These are phyloP conservation scores for Ambrosia hybrid DNA, from an alignment of 140 eudicot species.

Conservation along the genomic window DNA sequence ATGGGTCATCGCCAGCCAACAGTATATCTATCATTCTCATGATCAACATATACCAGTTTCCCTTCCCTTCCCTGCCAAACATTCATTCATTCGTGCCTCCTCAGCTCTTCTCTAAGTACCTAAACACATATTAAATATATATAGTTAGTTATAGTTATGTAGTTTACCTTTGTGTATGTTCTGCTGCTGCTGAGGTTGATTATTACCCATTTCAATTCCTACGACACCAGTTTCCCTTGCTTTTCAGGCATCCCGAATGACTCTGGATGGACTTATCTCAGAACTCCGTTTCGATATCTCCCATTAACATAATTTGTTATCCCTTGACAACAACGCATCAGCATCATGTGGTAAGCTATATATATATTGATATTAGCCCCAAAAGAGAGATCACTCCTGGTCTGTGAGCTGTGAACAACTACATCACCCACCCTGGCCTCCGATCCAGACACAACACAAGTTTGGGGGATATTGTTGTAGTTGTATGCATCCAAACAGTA, in stretches of 20 bases:
- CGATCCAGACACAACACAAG: constrained; percentile 30
- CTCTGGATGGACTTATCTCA: constrained; percentile 55
- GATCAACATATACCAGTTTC: constrained; percentile 93
- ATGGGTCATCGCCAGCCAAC: constrained; percentile 92
- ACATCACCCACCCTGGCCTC: constrained; percentile 48
- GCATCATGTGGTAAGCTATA: constrained; percentile 77
- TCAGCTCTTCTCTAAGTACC: constrained; percentile 46
- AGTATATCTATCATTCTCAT: constrained; percentile 81
- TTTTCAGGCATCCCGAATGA: constrained; percentile 68
- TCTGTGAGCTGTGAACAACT: constrained; percentile 64
- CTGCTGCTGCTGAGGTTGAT: constrained; percentile 58
- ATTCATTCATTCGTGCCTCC: constrained; percentile 33
- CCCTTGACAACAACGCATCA: constrained; percentile 61
- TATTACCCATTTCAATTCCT: constrained; percentile 64
- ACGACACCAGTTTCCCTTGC: constrained; percentile 53
- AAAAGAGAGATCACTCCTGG: constrained; percentile 56
- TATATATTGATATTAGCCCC: constrained; percentile 42
- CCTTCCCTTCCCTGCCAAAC: constrained; percentile 95
- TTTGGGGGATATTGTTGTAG: constrained; percentile 47
- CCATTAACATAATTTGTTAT: constrained; percentile 51
- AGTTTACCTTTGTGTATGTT: constrained; percentile 83
- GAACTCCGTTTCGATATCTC: constrained; percentile 76
- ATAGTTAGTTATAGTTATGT: too few relatives aligned
- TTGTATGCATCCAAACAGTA: constrained; percentile 74
- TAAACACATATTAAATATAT: too few relatives aligned